These are phyloP conservation scores for Carex scoparia DNA, from an alignment of 176 grass and related monocot genomes.

Conservation along the genomic window DNA sequence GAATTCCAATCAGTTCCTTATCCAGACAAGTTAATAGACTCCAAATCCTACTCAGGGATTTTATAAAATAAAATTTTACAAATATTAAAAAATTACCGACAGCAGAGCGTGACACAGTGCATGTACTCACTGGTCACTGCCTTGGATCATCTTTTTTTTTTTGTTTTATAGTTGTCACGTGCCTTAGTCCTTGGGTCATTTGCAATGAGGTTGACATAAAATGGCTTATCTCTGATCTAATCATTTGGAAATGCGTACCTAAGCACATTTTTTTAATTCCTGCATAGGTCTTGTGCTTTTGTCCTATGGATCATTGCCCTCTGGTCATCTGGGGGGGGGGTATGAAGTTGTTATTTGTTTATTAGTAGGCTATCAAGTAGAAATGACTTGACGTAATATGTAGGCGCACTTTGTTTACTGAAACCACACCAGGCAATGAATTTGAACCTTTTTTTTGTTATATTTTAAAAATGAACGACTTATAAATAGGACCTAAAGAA, in stretches of 20 bases:
- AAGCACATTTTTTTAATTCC: neutral
- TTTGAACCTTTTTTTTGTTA: neutral
- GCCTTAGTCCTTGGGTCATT: neutral
- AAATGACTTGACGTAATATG: neutral
- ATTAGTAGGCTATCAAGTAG: neutral
- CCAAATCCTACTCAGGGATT: neutral
- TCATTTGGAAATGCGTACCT: neutral
- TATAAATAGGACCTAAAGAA: neutral
- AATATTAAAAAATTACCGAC: neutral
- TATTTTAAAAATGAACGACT: neutral
- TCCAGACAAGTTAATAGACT: conserved; percentile 8
- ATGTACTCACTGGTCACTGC: neutral
- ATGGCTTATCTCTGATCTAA: neutral
- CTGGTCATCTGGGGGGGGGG: neutral
- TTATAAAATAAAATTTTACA: neutral
- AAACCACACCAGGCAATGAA: neutral
- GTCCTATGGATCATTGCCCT: neutral
- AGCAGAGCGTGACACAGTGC: neutral
- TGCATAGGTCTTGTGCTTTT: neutral
- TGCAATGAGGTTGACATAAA: neutral
- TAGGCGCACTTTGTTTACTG: neutral
- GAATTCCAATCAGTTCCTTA: neutral
- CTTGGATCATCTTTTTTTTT: neutral
- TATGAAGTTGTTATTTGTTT: neutral
- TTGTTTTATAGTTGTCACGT: neutral